Percentiles rank a stretch among this genome's conserved stretches.
Conservation (phyloP, 2,329 filamentous ascomycete species). For the Tolypocladium nubicola region DNA sequence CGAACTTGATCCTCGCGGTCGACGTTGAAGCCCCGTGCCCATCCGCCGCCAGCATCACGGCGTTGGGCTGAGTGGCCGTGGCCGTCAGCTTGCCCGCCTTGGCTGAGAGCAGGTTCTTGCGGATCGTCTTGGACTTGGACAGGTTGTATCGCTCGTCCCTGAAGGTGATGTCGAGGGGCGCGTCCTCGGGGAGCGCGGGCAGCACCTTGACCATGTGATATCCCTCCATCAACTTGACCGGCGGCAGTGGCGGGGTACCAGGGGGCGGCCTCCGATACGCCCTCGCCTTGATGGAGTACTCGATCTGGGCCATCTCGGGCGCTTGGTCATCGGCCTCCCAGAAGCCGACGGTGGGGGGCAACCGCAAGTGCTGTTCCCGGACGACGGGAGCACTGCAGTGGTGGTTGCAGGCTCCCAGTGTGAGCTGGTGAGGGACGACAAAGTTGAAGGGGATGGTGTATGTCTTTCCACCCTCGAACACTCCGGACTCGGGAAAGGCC, state of each 20-base stretch:
- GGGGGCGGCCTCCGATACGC: constrained; percentile 14
- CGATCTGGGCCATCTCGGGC: constrained; percentile 42
- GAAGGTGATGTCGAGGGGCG: constrained; percentile 37
- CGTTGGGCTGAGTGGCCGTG: constrained; percentile 32
- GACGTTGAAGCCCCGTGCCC: constrained; percentile 31
- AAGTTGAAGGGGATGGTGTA: constrained; percentile 49
- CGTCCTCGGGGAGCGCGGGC: constrained; percentile 36
- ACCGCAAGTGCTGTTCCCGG: constrained; percentile 38
- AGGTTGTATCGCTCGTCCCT: constrained; percentile 39
- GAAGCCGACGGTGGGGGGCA: constrained; percentile 40
- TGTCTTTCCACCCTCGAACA: constrained; percentile 36
- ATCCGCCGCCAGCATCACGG: constrained; percentile 40
- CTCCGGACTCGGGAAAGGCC: constrained; percentile 32
- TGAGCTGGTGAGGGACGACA: constrained; percentile 46
- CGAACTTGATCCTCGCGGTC: constrained; percentile 31
- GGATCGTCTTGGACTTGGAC: constrained; percentile 39
- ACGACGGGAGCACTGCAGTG: constrained; percentile 31
- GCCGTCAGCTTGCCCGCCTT: constrained; percentile 40
- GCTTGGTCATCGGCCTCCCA: constrained; percentile 46
- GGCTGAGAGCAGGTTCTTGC: constrained; percentile 39
- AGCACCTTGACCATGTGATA: constrained; percentile 40
- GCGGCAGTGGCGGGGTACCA: neutral
- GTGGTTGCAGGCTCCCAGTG: constrained; percentile 45
- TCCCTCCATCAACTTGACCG: constrained; percentile 27
- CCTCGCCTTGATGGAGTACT: constrained; percentile 42